Conservation (phyloP, 441 rosid genomes). For the Francoa sonchifolia region DNA sequence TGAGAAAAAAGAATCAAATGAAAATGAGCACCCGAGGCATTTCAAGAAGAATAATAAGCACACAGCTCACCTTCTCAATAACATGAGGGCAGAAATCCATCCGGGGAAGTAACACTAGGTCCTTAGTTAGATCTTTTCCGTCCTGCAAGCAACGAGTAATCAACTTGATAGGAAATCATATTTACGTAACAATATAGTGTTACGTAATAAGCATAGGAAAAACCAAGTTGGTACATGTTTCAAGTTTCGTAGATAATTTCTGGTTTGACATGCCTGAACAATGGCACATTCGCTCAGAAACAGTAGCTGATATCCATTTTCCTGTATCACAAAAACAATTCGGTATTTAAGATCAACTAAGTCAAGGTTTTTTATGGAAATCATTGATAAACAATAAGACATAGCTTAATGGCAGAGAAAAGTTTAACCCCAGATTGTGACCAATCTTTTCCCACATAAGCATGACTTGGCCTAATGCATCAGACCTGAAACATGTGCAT, state of each 20-base stretch:
- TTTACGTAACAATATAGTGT: too few relatives aligned
- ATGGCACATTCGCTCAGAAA: conserved; percentile 96
- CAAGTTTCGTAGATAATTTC: conserved; percentile 72
- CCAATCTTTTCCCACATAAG: conserved; percentile 95
- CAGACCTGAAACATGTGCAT: conserved; percentile 50
- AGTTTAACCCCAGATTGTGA: conserved; percentile 89
- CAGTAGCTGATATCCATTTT: conserved; percentile 90
- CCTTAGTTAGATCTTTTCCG: conserved; percentile 94
- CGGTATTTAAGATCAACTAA: conserved; percentile 1
- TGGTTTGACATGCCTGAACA: conserved; percentile 77
- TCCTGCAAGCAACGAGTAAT: conserved; percentile 34
- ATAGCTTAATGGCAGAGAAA: conserved; percentile 82
- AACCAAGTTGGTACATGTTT: too few relatives aligned
- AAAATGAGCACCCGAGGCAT: too few relatives aligned
- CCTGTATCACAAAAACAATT: conserved; percentile 35
- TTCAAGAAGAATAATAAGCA: background rate
- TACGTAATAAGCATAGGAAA: too few relatives aligned
- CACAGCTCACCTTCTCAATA: conserved; percentile 68
- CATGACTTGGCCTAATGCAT: conserved; percentile 98
- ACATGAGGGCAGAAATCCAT: conserved; percentile 88
- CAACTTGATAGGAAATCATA: background rate
- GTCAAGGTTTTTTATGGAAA: too few relatives aligned
- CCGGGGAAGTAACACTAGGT: conserved; percentile 94
- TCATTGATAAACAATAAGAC: conserved; percentile 18
- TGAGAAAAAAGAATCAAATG: too few relatives aligned